Conservation (phyloP, 176 grass and related monocot species). For the Alloteropsis semialata region DNA sequence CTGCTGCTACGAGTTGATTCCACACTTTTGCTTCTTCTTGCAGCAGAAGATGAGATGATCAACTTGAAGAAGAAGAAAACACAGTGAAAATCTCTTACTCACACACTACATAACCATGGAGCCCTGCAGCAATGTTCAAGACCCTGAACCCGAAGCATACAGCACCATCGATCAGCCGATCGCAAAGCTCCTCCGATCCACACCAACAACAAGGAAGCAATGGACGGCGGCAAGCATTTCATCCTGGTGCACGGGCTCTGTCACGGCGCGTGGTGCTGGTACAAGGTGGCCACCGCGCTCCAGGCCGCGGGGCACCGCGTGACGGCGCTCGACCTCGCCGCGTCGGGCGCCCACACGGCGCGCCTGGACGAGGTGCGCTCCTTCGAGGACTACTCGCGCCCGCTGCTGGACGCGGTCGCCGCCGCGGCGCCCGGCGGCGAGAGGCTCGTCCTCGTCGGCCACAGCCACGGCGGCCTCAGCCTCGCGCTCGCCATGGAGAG, state of each 20-base stretch:
- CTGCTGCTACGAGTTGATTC: not conserved
- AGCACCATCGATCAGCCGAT: not conserved
- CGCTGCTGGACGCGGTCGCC: constrained; percentile 44
- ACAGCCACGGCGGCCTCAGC: constrained; percentile 56
- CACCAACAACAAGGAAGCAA: not conserved
- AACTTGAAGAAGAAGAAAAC: constrained; percentile 25
- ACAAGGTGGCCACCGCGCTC: constrained; percentile 28
- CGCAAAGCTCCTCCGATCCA: not conserved
- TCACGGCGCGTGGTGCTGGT: constrained; percentile 68
- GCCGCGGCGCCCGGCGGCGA: constrained; percentile 15
- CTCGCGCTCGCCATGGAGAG: constrained; percentile 55
- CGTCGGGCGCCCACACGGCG: constrained; percentile 27
- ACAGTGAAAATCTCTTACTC: not conserved
- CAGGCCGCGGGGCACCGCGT: constrained; percentile 31
- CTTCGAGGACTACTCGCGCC: constrained; percentile 50
- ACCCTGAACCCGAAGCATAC: not conserved
- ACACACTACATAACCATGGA: not conserved
- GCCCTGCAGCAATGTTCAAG: not conserved
- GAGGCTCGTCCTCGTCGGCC: constrained; percentile 38
- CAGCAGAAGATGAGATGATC: constrained; percentile 6
- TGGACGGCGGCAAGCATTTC: constrained; percentile 35
- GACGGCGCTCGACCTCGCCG: constrained; percentile 58
- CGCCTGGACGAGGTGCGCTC: constrained; percentile 44
- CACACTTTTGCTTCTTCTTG: constrained; percentile 4
- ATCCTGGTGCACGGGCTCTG: constrained; percentile 45